phyloP scores from a whole-genome alignment of 352 stramenopile genomes.

The Globisporangium middletonii region DNA sequence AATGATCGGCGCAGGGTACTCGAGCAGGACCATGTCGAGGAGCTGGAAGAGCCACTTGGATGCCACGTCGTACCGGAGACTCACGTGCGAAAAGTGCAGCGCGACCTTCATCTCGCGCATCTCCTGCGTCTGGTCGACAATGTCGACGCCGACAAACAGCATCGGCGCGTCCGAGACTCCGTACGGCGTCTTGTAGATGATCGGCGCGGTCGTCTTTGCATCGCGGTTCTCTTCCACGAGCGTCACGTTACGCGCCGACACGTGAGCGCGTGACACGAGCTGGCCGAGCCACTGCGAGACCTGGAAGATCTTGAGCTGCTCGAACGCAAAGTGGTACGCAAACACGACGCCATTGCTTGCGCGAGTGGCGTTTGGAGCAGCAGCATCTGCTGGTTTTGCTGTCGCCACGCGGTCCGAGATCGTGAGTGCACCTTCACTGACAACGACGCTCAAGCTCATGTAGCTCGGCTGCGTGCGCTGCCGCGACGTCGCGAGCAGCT shows the following conservation, averaged over 20 bases:
- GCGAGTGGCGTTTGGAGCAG: conserved; percentile 2
- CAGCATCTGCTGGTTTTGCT: not conserved
- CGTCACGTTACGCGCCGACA: conserved; percentile 63
- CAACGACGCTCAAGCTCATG: conserved; percentile 62
- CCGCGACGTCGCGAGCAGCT: conserved; percentile 50
- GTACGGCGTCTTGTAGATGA: conserved; percentile 81
- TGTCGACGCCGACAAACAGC: conserved; percentile 76
- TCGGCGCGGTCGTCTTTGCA: conserved; percentile 37
- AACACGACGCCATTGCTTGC: conserved; percentile 20
- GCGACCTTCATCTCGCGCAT: conserved; percentile 88
- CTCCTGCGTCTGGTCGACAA: conserved; percentile 76
- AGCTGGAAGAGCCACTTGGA: conserved; percentile 81
- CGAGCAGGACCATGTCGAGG: conserved; percentile 68
- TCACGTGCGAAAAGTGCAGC: conserved; percentile 80
- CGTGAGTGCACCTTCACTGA: conserved; percentile 55
- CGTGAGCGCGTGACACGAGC: conserved; percentile 68
- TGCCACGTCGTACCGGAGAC: conserved; percentile 71
- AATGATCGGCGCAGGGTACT: conserved; percentile 81
- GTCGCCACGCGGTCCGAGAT: conserved; percentile 45
- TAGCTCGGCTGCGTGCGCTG: conserved; percentile 65
- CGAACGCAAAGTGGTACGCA: conserved; percentile 71
- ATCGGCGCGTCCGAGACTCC: conserved; percentile 67
- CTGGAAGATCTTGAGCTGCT: conserved; percentile 78
- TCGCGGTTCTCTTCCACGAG: conserved; percentile 63
- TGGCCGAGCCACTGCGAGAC: conserved; percentile 85